These are phyloP conservation scores for Linnemannia elongata DNA, from an alignment of 192 early-diverging fungal species.

Conservation along the genomic window DNA sequence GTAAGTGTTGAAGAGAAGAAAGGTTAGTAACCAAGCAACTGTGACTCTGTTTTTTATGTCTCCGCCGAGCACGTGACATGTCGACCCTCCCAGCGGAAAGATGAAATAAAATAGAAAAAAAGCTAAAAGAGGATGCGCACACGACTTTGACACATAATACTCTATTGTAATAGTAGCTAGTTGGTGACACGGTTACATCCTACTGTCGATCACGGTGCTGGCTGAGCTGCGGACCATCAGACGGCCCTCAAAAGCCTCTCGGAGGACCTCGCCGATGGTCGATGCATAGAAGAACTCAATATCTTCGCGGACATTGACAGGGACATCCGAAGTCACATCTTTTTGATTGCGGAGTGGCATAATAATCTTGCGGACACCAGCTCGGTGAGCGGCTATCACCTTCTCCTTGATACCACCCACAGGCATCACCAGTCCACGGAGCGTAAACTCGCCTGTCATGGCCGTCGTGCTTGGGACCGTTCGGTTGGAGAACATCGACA, in stretches of 20 bases:
- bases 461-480: slow-evolving; percentile 69
- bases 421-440: slow-evolving; percentile 84
- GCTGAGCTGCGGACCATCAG: slow-evolving; percentile 11
- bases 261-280: slow-evolving; percentile 76
- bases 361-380: slow-evolving; percentile 80
- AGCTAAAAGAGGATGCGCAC: not conserved
- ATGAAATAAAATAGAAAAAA: too few species aligned
- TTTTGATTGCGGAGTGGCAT: slow-evolving; percentile 79
- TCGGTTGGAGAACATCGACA: slow-evolving; percentile 77
- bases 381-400: slow-evolving; percentile 84
- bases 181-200: not conserved
- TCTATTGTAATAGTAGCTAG: not conserved
- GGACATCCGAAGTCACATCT: slow-evolving; percentile 80
- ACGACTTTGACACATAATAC: not conserved
- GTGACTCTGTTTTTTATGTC: slow-evolving; percentile 1
- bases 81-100: not conserved
- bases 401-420: slow-evolving; percentile 94
- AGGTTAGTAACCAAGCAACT: not conserved
- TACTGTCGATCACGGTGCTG: slow-evolving; percentile 19
- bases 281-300: slow-evolving; percentile 80
- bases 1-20: not conserved
- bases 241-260: slow-evolving; percentile 66
- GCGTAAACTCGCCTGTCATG: slow-evolving; percentile 92
- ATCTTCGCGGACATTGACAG: slow-evolving; percentile 71
- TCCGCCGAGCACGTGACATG: not conserved